phyloP scores from a whole-genome alignment of 306 rosid species.

The Rosa multiflora region DNA sequence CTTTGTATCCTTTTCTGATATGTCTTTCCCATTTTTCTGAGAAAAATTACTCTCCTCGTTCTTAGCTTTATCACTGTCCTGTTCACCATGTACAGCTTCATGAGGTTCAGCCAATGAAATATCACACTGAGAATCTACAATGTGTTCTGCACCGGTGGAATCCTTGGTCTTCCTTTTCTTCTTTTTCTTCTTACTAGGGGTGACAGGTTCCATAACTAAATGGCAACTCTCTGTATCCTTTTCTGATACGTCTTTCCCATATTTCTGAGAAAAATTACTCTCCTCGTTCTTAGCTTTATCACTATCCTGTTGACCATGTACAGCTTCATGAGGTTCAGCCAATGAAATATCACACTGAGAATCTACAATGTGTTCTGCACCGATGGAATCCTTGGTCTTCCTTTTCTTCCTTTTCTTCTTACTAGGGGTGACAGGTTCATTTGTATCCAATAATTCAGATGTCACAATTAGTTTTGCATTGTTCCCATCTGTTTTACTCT shows the following conservation, averaged over 20 bases:
- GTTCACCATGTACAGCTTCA: conserved; percentile 31
- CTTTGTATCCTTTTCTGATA: conserved; percentile 28
- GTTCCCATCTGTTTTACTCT: conserved; percentile 29
- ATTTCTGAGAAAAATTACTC: conserved; percentile 36
- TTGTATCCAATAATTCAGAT: conserved; percentile 31
- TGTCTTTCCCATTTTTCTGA: conserved; percentile 31
- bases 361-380: conserved; percentile 26
- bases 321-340: conserved; percentile 33
- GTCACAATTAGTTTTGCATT: conserved; percentile 25
- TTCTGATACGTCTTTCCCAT: conserved; percentile 27
- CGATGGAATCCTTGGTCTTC: conserved; percentile 36
- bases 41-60: conserved; percentile 36
- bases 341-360: conserved; percentile 27
- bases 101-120: conserved; percentile 29
- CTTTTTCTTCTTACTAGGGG: conserved; percentile 35
- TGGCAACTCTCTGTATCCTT: conserved; percentile 29
- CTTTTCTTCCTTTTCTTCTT: conserved; percentile 39
- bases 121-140: conserved; percentile 32
- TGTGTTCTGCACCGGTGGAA: conserved; percentile 26
- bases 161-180: conserved; percentile 38
- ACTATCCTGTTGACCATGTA: conserved; percentile 29
- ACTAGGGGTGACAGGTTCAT: conserved; percentile 27
- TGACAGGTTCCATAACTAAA: conserved; percentile 26
- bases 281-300: conserved; percentile 35
- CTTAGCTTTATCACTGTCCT: conserved; percentile 30